A percentile compares a stretch with the other conserved stretches of the same genome.
These are phyloP conservation scores for Blastocystis sp. DNA, from an alignment of 352 stramenopile species.

Conservation along the genomic window DNA sequence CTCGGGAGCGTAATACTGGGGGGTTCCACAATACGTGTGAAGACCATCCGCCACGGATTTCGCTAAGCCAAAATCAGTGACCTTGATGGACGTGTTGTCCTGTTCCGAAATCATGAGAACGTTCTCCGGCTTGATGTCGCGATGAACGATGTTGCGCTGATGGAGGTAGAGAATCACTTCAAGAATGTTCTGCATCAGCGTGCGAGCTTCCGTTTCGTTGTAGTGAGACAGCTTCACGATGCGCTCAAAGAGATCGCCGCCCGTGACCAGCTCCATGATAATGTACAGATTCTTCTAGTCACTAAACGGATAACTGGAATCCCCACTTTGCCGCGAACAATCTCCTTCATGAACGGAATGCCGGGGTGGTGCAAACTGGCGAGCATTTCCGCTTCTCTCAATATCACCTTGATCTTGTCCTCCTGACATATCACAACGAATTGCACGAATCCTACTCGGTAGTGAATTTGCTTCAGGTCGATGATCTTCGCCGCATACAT, in stretches of 20 bases:
- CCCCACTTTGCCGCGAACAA: constrained; percentile 22
- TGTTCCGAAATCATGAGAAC: constrained; percentile 83
- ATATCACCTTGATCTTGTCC: constrained; percentile 74
- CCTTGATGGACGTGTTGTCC: constrained; percentile 82
- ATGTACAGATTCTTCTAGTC: constrained; percentile 76
- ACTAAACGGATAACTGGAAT: constrained; percentile 14
- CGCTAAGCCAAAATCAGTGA: constrained; percentile 86
- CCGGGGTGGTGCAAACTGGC: constrained; percentile 75
- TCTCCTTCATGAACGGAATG: constrained; percentile 72
- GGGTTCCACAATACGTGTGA: constrained; percentile 59
- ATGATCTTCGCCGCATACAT: constrained; percentile 78
- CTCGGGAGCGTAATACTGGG: constrained; percentile 70
- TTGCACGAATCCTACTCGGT: constrained; percentile 9
- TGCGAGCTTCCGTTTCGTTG: constrained; percentile 88
- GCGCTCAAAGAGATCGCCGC: constrained; percentile 87
- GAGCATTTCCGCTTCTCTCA: constrained; percentile 77
- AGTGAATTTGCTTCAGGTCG: constrained; percentile 76
- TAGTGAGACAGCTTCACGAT: constrained; percentile 88
- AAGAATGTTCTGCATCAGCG: constrained; percentile 79
- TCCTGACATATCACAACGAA: constrained; percentile 15
- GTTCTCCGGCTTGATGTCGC: constrained; percentile 87
- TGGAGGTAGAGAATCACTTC: constrained; percentile 84
- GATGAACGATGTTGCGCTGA: constrained; percentile 85
- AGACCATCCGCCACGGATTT: constrained; percentile 69
- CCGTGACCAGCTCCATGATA: constrained; percentile 78